Conservation (phyloP, 2,329 filamentous ascomycete species). For the Geosmithia flava region DNA sequence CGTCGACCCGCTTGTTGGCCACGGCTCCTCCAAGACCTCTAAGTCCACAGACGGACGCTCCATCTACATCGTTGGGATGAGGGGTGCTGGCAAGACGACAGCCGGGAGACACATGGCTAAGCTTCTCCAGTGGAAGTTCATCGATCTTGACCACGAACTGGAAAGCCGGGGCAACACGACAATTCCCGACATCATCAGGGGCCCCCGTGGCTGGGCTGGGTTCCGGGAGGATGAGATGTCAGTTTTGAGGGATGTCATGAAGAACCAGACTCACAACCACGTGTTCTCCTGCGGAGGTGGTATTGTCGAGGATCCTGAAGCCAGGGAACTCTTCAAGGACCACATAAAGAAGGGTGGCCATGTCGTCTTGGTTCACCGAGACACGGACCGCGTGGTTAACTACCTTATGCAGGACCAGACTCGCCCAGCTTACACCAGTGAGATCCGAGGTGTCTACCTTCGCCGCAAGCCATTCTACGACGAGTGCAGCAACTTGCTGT, state of each 20-base stretch:
- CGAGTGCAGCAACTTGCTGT: slow-evolving; percentile 88
- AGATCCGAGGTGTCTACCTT: slow-evolving; percentile 84
- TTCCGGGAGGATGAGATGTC: slow-evolving; percentile 73
- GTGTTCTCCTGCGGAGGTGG: slow-evolving; percentile 92
- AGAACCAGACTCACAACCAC: slow-evolving; percentile 61
- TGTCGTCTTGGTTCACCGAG: slow-evolving; percentile 76
- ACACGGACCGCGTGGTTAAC: slow-evolving; percentile 78
- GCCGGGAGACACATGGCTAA: slow-evolving; percentile 75
- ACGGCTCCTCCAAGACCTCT: slow-evolving; percentile 5
- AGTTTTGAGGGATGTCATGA: slow-evolving; percentile 60
- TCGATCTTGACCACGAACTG: slow-evolving; percentile 82
- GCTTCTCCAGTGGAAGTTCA: slow-evolving; percentile 61
- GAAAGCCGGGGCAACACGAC: slow-evolving; percentile 61
- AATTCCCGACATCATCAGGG: slow-evolving; percentile 76
- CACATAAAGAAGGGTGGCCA: slow-evolving; percentile 69
- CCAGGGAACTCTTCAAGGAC: slow-evolving; percentile 60
- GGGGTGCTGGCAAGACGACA: slow-evolving; percentile 93
- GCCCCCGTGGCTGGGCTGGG: slow-evolving; percentile 65
- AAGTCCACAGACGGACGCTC: slow-evolving; percentile 34
- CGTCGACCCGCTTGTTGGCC: slow-evolving; percentile 36
- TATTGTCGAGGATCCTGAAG: slow-evolving; percentile 74
- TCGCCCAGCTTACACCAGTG: slow-evolving; percentile 81
- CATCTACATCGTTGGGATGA: slow-evolving; percentile 93
- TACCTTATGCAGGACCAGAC: slow-evolving; percentile 84
- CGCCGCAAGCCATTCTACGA: slow-evolving; percentile 83